Base-by-base conservation (phyloP, 352 stramenopile genomes). In the Globisporangium polare region DNA sequence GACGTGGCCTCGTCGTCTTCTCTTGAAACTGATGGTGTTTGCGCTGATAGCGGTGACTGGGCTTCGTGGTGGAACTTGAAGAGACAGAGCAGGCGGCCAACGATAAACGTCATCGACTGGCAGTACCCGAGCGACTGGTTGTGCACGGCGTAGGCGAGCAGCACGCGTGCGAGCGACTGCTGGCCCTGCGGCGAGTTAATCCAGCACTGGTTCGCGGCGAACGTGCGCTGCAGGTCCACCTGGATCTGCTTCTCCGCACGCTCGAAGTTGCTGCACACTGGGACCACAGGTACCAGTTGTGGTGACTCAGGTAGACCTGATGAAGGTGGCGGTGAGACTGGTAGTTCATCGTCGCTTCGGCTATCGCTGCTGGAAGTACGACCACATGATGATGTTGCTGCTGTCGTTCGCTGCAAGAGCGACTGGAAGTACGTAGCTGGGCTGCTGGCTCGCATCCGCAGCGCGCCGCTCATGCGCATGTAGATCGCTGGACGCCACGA, bases 91-190 rank as follows among this genome's bases (percentile, higher is more conserved):
- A 95, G 46, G 17, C 89, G 72, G 0, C 77, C 89, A 8, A 85
- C 86, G 22, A 97, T 78, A 55, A 95, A 96, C 42, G 90, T 97
- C 86, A 97, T 96, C 20, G 80, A 90, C 67, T 97, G 89, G 51
- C 89, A 96, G 64, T 97, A 97, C 15, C 89, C 89, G 6, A 97
- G 70, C 22, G 56, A 58, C 24, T 77, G 62, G 57, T 96, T 94
- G 58, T 91, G 79, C 29, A 94, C 45, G 0, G 89, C 87, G 53
- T 94, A 96, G 13, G 86, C 75, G 10, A 90, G 60, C 8, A 97
- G 61, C 24, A 97, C 80, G 7, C 86, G 71, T 49, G 80, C 73
- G 33, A 96, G 67, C 24, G 77, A 67, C 1, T 51, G 51, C 31
- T 88, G 74, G 0, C 84, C 83, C 0, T 68, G 62, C 0, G 33